Conservation (phyloP, 2,329 filamentous ascomycete genomes). For the Amesomyces nigricolor region DNA sequence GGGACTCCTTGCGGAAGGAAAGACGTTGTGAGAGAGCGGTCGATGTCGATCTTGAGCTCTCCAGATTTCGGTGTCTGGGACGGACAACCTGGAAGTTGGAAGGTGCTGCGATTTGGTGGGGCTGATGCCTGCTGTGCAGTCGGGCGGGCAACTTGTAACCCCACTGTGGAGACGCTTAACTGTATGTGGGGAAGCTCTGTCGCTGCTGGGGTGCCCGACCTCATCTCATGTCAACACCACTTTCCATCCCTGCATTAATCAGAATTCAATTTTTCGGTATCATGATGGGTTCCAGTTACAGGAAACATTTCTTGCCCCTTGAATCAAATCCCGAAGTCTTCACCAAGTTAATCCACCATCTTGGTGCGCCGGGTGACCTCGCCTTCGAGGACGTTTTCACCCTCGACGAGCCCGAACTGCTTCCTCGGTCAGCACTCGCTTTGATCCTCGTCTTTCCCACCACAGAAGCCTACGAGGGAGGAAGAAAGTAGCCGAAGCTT, state of each 20-base stretch:
- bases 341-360: slow-evolving; percentile 55
- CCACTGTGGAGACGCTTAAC: not conserved
- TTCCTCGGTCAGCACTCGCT: slow-evolving; percentile 61
- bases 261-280: no score
- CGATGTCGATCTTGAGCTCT: no score
- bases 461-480: slow-evolving; percentile 54
- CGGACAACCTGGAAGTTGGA: no score
- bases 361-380: slow-evolving; percentile 54
- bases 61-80: no score
- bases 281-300: not conserved
- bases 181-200: not conserved
- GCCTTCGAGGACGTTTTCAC: slow-evolving; percentile 65
- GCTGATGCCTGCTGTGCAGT: not conserved
- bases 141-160: not conserved
- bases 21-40: slow-evolving; percentile 24
- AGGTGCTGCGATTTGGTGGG: not conserved
- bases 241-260: no score
- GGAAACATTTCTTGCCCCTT: slow-evolving; percentile 31
- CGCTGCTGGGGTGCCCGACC: no score
- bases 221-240: no score
- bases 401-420: slow-evolving; percentile 56
- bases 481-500: slow-evolving; percentile 32
- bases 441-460: slow-evolving; percentile 66
- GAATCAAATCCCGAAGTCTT: slow-evolving; percentile 60
- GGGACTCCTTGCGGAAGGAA: slow-evolving; percentile 33